Evolutionary conservation across 768 basidiomycete species (phyloP).

Genomic region (Mycena floridula): DNA sequence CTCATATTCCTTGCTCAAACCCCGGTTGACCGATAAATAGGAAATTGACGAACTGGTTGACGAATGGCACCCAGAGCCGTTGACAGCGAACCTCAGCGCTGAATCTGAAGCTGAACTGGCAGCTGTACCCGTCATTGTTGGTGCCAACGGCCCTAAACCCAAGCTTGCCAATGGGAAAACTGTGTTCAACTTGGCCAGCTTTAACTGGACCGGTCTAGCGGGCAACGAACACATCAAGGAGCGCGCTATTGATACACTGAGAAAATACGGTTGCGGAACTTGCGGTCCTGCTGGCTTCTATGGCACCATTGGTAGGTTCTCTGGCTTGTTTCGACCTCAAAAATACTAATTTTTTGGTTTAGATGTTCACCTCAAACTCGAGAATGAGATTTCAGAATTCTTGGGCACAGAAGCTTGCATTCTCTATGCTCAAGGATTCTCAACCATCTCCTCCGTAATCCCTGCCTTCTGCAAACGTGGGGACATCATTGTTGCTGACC

Average conservation of each 20-base stretch:
- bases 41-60: constrained; percentile 96
- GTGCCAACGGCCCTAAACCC: constrained; percentile 79
- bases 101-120: constrained; percentile 65
- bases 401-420: constrained; percentile 85
- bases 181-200: constrained; percentile 79
- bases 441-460: constrained; percentile 89
- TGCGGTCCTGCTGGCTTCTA: constrained; percentile 98
- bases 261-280: constrained; percentile 88
- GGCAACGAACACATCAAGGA: constrained; percentile 87
- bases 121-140: constrained; percentile 70
- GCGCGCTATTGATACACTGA: constrained; percentile 74
- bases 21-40: constrained; percentile 30
- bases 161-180: constrained; percentile 72
- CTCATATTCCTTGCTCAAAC: background rate
- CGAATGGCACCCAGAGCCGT: constrained; percentile 88
- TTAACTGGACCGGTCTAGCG: constrained; percentile 88
- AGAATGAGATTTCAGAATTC: constrained; percentile 86
- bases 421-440: constrained; percentile 91
- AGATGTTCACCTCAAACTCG: constrained; percentile 92
- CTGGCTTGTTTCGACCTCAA: background rate
- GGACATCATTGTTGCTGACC: constrained; percentile 96
- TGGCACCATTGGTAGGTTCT: constrained; percentile 77
- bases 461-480: constrained; percentile 97
- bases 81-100: constrained; percentile 55
- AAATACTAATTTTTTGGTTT: constrained; percentile 5